These are phyloP conservation scores for Daldinia loculata DNA, from an alignment of 495 filamentous ascomycete genomes.

Conservation along the genomic window DNA sequence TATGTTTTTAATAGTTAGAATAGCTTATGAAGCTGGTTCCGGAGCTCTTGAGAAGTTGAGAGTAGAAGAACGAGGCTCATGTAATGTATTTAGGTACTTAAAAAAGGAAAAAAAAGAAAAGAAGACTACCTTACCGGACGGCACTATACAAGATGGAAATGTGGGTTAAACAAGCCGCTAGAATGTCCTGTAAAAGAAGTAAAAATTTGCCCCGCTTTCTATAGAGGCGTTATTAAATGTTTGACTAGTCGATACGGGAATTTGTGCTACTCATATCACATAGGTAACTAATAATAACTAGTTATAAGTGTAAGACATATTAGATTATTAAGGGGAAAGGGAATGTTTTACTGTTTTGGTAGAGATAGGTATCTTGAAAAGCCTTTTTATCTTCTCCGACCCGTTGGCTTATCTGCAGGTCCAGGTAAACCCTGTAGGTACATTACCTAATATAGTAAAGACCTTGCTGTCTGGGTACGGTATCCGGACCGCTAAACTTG, in stretches of 20 bases:
- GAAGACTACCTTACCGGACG: not conserved
- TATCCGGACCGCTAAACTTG: not conserved
- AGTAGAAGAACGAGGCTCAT: not conserved
- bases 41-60: not conserved
- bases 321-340: not conserved
- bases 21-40: not conserved
- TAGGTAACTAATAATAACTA: not conserved
- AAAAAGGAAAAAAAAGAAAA: no score
- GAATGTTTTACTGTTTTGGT: not conserved
- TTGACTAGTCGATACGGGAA: not conserved
- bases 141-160: not conserved
- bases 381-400: not conserved
- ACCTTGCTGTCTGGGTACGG: not conserved
- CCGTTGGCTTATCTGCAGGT: not conserved
- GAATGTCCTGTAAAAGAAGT: not conserved
- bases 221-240: not conserved
- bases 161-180: not conserved
- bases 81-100: not conserved
- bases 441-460: not conserved
- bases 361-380: not conserved
- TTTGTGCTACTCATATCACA: not conserved
- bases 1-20: not conserved
- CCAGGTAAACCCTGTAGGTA: not conserved
- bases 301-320: not conserved
- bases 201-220: constrained; percentile 4